Evolutionary conservation across 2,329 filamentous ascomycete genomes (phyloP), one percentile per base, ranked within the genome.

Genomic region (Sclerotinia subarctica): DNA sequence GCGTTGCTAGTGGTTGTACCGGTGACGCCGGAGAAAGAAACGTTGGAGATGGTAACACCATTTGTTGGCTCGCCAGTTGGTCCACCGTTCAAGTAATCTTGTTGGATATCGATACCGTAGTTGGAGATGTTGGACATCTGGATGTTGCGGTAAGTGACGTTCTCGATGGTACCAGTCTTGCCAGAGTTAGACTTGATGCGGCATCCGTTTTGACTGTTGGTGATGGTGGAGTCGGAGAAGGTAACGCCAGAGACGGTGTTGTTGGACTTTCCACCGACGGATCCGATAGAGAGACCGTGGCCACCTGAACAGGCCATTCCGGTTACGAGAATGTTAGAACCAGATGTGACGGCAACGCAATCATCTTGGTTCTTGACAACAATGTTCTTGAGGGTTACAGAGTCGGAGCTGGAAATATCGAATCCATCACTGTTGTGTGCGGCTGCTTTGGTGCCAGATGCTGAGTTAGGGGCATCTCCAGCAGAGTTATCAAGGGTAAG

Each of bases 291-390:
- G 19, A 88, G 78, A 60, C 85, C 85, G 62, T 77, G 75, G 2
- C 76, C 76, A 7, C 74, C 74, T 6, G 68, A 71, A 66, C 76
- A 77, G 24, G 68, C 70, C 60, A 74, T 72, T 8, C 71, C 72
- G 1, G 71, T 75, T 68, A 77, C 74, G 15, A 69, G 70, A 46
- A 77, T 76, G 32, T 52, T 62, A 19, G 79, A 81, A 65, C 85
- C 85, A 2, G 83, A 85, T 78, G 86, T 87, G 71, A 87, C 78
- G 42, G 85, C 85, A 13, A 87, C 77, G 72, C 85, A 88, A 73
- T 87, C 85, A 70, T 88, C 85, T 77, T 87, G 85, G 78, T 87
- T 87, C 74, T 83, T 80, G 49, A 87, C 79, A 65, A 78, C 80
- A 29, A 82, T 83, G 53, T 81, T 80, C 62, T 78, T 78, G 74